Percentiles rank a stretch among this genome's conserved stretches.
These are phyloP conservation scores for Amanita subjunquillea DNA, from an alignment of 768 basidiomycete species.

Conservation along the genomic window DNA sequence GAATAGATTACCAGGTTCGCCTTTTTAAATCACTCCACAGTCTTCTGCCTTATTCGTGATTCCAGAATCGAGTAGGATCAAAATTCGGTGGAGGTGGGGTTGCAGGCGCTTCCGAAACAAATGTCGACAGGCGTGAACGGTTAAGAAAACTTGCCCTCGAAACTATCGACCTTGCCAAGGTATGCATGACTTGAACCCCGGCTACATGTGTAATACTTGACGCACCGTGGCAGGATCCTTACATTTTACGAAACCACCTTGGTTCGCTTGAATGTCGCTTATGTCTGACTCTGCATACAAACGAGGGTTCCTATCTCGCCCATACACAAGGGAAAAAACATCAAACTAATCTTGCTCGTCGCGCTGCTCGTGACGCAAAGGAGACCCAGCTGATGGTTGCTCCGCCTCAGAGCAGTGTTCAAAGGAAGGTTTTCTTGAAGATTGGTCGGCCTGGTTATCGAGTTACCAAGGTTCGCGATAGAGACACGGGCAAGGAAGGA, in stretches of 20 bases:
- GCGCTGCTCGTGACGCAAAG: constrained; percentile 95
- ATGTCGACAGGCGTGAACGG: constrained; percentile 91
- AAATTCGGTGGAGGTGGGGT: constrained; percentile 97
- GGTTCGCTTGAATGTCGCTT: constrained; percentile 98
- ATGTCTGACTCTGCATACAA: constrained; percentile 97
- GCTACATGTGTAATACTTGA: background rate
- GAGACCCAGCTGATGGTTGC: constrained; percentile 88
- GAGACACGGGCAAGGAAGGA: constrained; percentile 85
- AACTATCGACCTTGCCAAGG: constrained; percentile 97
- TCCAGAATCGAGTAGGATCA: constrained; percentile 88
- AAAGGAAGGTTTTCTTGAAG: constrained; percentile 93
- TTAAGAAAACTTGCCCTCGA: constrained; percentile 91
- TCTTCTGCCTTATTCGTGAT: constrained; percentile 9
- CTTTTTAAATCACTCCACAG: background rate
- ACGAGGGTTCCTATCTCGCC: constrained; percentile 97
- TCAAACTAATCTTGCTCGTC: constrained; percentile 94
- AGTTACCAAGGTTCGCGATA: constrained; percentile 94
- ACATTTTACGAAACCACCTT: constrained; percentile 96
- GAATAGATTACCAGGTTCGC: constrained; percentile 60
- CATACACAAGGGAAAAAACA: constrained; percentile 99
- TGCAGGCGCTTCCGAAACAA: constrained; percentile 89
- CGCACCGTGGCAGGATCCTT: constrained; percentile 63
- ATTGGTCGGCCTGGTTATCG: constrained; percentile 94
- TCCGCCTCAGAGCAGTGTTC: constrained; percentile 67
- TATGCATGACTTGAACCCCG: constrained; percentile 18